phyloP scores from a whole-genome alignment of 2,329 filamentous ascomycete species.

The Alternaria arborescens region DNA sequence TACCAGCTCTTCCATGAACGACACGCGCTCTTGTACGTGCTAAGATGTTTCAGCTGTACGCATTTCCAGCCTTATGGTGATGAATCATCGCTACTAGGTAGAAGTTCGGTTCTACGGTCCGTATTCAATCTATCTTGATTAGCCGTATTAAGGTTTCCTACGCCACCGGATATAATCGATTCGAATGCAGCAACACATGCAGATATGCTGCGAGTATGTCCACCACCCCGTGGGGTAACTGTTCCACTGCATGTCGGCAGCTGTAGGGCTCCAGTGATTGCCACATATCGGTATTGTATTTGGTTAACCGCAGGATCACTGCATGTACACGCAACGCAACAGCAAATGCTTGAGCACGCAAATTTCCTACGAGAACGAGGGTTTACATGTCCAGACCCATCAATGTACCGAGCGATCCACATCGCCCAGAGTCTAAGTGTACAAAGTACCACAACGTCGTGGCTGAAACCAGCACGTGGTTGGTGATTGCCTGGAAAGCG shows the following conservation, averaged over 20 bases:
- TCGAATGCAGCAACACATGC: constrained; percentile 8
- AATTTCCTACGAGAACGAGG: background rate
- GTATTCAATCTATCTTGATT: constrained; percentile 24
- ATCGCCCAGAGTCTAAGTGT: constrained; percentile 4
- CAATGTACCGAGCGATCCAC: constrained; percentile 2
- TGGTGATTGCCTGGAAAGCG: constrained; percentile 2
- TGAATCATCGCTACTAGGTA: background rate
- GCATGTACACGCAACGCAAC: background rate
- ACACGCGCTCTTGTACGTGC: background rate
- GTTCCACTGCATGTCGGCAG: constrained; percentile 14
- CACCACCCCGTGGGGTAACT: background rate
- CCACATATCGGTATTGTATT: background rate
- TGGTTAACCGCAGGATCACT: background rate
- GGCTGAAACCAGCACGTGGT: constrained; percentile 10
- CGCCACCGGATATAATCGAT: constrained; percentile 11
- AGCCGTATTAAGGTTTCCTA: constrained; percentile 5
- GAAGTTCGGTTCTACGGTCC: constrained; percentile 22
- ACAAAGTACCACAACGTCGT: constrained; percentile 6
- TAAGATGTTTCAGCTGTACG: constrained; percentile 8
- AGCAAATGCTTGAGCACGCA: background rate
- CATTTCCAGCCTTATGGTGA: constrained; percentile 1
- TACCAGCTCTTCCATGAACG: background rate
- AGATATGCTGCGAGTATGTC: background rate
- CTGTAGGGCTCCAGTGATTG: constrained; percentile 5
- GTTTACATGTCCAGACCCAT: background rate